Percentiles rank a stretch among this genome's conserved stretches.
Evolutionary conservation across 169 alveolate genomes (phyloP).

Genomic region (Eimeria falciformis): DNA sequence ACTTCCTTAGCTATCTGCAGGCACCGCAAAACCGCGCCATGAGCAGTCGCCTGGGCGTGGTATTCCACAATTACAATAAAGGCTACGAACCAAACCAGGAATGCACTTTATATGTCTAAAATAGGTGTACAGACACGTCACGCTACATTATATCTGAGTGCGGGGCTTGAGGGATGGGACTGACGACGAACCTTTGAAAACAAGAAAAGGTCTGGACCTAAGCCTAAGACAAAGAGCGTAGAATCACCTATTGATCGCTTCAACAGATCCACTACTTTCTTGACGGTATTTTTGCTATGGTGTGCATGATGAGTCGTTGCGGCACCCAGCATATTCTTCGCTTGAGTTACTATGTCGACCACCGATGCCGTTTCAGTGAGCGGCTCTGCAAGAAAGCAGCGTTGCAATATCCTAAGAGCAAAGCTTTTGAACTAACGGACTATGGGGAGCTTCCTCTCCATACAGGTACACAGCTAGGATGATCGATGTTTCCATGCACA

Average conservation of each 20-base stretch:
- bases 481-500: too few species aligned
- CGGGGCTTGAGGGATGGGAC: background rate
- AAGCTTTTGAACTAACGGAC: background rate
- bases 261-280: background rate
- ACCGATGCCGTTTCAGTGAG: background rate
- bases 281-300: background rate
- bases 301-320: background rate
- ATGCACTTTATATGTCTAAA: too few species aligned
- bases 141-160: too few species aligned
- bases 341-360: conserved; percentile 5
- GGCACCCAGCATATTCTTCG: background rate
- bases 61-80: too few species aligned
- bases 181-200: conserved; percentile 16
- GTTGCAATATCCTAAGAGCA: background rate
- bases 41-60: too few species aligned
- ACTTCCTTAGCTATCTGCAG: conserved; percentile 52
- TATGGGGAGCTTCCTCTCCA: too few species aligned
- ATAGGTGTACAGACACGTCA: background rate
- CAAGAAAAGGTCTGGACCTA: background rate
- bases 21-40: too few species aligned
- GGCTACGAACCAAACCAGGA: too few species aligned
- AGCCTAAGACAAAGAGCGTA: conserved; percentile 29
- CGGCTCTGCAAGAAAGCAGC: background rate
- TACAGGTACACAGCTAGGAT: too few species aligned
- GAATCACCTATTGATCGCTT: background rate